Evolutionary conservation across 2,329 filamentous ascomycete species (phyloP).

Genomic region (Cladophialophora immunda): DNA sequence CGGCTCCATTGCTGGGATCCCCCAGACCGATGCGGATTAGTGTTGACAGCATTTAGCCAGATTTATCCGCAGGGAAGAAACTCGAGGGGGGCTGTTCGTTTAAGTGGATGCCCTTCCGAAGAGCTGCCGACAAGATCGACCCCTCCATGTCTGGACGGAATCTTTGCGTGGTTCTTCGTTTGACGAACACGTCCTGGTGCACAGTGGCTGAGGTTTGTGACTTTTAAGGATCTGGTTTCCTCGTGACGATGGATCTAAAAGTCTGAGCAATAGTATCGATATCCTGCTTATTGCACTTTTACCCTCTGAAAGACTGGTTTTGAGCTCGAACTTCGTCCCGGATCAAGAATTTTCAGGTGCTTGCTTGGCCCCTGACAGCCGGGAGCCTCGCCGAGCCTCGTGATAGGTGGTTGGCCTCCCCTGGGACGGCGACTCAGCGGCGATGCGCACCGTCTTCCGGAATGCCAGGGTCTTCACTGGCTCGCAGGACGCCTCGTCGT

Average conservation of each 20-base stretch:
- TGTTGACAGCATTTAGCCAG: conserved; percentile 32
- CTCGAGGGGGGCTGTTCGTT: conserved; percentile 2
- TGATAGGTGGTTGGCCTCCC: neutral
- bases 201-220: neutral
- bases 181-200: neutral
- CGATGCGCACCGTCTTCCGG: conserved; percentile 26
- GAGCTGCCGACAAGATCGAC: conserved; percentile 10
- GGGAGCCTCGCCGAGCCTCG: neutral
- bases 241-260: neutral
- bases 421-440: neutral
- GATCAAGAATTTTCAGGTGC: neutral
- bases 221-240: neutral
- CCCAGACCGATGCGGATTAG: neutral
- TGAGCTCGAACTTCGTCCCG: neutral
- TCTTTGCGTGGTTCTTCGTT: neutral
- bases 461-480: conserved; percentile 48
- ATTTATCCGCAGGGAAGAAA: conserved; percentile 28
- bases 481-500: conserved; percentile 12
- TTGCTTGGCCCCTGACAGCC: neutral
- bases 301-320: neutral
- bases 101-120: conserved; percentile 6
- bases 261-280: neutral
- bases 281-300: neutral
- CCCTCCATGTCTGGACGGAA: neutral
- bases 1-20: conserved; percentile 9